Base-by-base conservation (phyloP, 148 eudicot species). In the Bassia scoparia region DNA sequence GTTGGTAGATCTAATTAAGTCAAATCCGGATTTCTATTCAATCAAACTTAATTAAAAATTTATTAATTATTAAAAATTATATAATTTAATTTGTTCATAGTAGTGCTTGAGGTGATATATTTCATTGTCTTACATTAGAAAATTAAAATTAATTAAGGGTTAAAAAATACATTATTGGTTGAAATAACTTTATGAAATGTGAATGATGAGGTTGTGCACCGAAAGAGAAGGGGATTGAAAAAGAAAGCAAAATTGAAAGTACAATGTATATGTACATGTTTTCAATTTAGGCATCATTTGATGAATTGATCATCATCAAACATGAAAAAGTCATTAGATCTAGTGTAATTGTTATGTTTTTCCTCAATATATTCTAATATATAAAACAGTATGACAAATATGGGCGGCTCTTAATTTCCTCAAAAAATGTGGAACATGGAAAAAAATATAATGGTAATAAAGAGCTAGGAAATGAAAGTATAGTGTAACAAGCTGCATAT, bases 191-290 rank as follows among this genome's bases (percentile, higher is more conserved):
- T 79, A 60, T 74, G 14, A 27, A 54, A 50, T 71, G 65, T 74
- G 50, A 70, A 74, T 79, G 74, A 79, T 74, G 67, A 72, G 74
- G 67, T 69, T 69, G 74, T 79, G 81, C 81, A 78, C 81, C 81
- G 81, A 79, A 79, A 79, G 81, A 73, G 70, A 35, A 41, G 63
- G 16, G 2, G 59, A 43, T 29, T 69, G 81, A 79, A 74, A 79
- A 59, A 74, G 81, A 79, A 68, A 79, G 81, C 59, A 74, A n/a
- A 41, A 66, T 2, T 74, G 78, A 41, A 79, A 69, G 81, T 74
- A 74, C 74, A 69, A 49, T 69, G 75, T 62, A 74, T 79, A n/a
- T 52, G 63, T 74, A 16, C 70, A 59, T 71, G 66, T 29, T 79
- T 68, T 30, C 66, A 37, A 21, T 73, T 68, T 2, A 46, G 38